These are phyloP conservation scores for Coniophora puteana DNA, from an alignment of 1,284 basidiomycete species.

Conservation along the genomic window DNA sequence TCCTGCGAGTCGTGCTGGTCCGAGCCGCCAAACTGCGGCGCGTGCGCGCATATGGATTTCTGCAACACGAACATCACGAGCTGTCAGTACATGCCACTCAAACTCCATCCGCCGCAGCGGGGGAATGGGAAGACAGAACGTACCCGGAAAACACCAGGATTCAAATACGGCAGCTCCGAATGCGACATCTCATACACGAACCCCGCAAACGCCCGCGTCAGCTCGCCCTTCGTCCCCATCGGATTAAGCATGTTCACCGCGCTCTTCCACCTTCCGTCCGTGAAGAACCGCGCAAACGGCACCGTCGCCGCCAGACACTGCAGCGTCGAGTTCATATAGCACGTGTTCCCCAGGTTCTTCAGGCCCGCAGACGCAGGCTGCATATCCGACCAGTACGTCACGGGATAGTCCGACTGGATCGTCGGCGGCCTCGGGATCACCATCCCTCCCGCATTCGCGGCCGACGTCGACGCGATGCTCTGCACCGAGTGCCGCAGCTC, in stretches of 20 bases:
- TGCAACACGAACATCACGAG: slow-evolving; percentile 24
- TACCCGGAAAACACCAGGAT: slow-evolving; percentile 86
- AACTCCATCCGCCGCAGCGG: not conserved
- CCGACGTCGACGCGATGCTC: slow-evolving; percentile 10
- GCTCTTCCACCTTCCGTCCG: slow-evolving; percentile 83
- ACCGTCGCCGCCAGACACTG: slow-evolving; percentile 93
- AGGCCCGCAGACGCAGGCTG: slow-evolving; percentile 83
- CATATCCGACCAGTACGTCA: slow-evolving; percentile 77
- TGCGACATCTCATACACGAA: slow-evolving; percentile 89
- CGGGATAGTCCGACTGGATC: slow-evolving; percentile 68
- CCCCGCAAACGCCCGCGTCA: slow-evolving; percentile 82
- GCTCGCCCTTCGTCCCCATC: slow-evolving; percentile 83
- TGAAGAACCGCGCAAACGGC: slow-evolving; percentile 89
- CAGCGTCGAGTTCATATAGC: slow-evolving; percentile 98
- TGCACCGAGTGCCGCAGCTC: slow-evolving; percentile 47
- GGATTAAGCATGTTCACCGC: slow-evolving; percentile 89
- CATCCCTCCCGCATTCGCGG: slow-evolving; percentile 16
- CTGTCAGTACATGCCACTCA: not conserved
- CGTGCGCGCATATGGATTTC: slow-evolving; percentile 83
- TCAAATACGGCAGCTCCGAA: slow-evolving; percentile 80
- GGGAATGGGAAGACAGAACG: slow-evolving; percentile 23
- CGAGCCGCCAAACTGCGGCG: slow-evolving; percentile 85
- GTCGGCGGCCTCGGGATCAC: slow-evolving; percentile 56
- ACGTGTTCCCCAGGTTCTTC: slow-evolving; percentile 97
- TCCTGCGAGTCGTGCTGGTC: slow-evolving; percentile 99